These are phyloP conservation scores for Senna tora DNA, from an alignment of 306 rosid species.

Conservation along the genomic window DNA sequence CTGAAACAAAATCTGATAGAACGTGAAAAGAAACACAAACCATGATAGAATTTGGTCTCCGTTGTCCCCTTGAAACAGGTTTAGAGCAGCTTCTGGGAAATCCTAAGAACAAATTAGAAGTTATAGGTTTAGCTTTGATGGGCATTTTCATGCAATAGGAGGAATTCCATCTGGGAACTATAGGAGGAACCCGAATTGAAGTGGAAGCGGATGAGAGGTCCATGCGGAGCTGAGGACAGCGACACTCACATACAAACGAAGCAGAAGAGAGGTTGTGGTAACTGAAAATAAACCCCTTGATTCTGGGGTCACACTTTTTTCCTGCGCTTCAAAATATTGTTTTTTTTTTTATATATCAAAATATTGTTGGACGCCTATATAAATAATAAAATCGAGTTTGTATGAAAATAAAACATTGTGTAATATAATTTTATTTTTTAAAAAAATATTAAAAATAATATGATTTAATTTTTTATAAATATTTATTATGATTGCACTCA, in stretches of 20 bases:
- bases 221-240: constrained; percentile 47
- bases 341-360: too few species aligned
- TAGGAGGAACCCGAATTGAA: constrained; percentile 43
- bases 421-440: too few species aligned
- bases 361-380: too few species aligned
- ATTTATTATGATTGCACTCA: too few species aligned
- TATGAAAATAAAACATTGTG: too few species aligned
- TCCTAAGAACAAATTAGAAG: constrained; percentile 39
- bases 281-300: background rate
- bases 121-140: constrained; percentile 8
- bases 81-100: constrained; percentile 40
- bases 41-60: constrained; percentile 52
- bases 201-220: constrained; percentile 61
- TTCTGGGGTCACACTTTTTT: constrained; percentile 25
- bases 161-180: constrained; percentile 40
- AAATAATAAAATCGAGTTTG: too few species aligned
- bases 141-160: constrained; percentile 33
- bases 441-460: too few species aligned
- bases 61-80: constrained; percentile 33
- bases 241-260: constrained; percentile 20
- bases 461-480: too few species aligned
- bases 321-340: background rate
- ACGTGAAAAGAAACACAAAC: constrained; percentile 48
- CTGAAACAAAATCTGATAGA: constrained; percentile 2
- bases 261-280: background rate